Evolutionary conservation across 306 rosid genomes (phyloP).

Genomic region (Purshia tridentata): DNA sequence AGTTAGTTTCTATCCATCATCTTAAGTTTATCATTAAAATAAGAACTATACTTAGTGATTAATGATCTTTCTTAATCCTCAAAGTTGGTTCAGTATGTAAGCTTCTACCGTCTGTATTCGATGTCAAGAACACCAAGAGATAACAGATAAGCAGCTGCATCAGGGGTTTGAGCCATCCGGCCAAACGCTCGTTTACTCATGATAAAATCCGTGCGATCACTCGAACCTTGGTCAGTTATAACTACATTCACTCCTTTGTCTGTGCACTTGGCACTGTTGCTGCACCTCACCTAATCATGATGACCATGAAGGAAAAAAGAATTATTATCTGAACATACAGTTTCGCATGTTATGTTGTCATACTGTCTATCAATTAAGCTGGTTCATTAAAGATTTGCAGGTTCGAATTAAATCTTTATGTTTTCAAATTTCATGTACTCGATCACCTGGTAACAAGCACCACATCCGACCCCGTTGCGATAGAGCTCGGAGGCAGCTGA

Average conservation of each 20-base stretch:
- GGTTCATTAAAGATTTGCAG: too few relatives aligned
- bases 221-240: conserved; percentile 77
- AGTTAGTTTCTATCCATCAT: background rate
- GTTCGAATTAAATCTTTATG: too few relatives aligned
- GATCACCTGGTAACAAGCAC: conserved; percentile 96
- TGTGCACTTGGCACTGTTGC: conserved; percentile 56
- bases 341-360: too few relatives aligned
- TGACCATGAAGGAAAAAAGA: background rate
- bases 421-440: conserved; percentile 10
- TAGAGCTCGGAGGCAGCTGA: conserved; percentile 82
- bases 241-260: conserved; percentile 68
- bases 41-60: background rate
- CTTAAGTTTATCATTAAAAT: background rate
- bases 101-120: conserved; percentile 68
- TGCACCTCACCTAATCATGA: conserved; percentile 64
- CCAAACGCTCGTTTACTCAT: conserved; percentile 69
- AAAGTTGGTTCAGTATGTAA: background rate
- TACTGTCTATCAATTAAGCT: too few relatives aligned
- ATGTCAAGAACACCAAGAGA: conserved; percentile 63
- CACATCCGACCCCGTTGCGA: conserved; percentile 82
- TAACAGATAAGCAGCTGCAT: conserved; percentile 50
- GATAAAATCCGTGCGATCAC: conserved; percentile 64
- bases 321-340: background rate
- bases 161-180: conserved; percentile 63
- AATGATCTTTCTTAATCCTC: too few relatives aligned